Conservation (phyloP, 2,329 filamentous ascomycete species). For the Aspergillus terreus region DNA sequence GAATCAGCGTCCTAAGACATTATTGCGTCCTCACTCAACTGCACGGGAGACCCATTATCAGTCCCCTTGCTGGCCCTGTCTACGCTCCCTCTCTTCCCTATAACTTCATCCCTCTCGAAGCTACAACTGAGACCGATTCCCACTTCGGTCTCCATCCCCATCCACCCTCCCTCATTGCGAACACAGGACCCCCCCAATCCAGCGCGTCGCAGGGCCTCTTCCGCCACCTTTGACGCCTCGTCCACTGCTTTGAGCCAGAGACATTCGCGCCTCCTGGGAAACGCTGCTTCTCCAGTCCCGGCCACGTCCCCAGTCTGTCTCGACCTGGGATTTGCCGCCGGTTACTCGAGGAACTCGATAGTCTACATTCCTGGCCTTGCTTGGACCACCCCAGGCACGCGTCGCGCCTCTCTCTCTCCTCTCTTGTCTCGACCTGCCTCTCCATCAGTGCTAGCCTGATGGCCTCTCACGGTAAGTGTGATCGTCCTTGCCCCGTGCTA, state of each 20-base stretch:
- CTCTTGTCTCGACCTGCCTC: slow-evolving; percentile 12
- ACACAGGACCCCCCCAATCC: background rate
- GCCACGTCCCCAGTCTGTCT: slow-evolving; percentile 4
- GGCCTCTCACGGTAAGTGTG: slow-evolving; percentile 37
- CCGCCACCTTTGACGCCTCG: slow-evolving; percentile 2
- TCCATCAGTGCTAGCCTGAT: slow-evolving; percentile 27
- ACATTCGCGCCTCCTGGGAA: slow-evolving; percentile 20
- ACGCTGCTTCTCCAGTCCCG: slow-evolving; percentile 5
- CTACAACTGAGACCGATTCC: background rate
- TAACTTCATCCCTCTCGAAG: slow-evolving; percentile 4
- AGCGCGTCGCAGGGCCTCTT: background rate
- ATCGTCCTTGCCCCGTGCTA: slow-evolving; percentile 26
- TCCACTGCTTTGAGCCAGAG: slow-evolving; percentile 15
- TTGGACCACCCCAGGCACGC: slow-evolving; percentile 33
- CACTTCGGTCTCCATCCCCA: background rate
- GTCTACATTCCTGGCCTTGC: slow-evolving; percentile 42
- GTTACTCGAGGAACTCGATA: slow-evolving; percentile 36
- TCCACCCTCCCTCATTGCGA: background rate
- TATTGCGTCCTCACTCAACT: slow-evolving; percentile 8
- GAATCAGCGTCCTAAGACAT: slow-evolving; percentile 16
- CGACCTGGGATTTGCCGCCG: slow-evolving; percentile 15
- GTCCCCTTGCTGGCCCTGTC: slow-evolving; percentile 1
- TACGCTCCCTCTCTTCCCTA: slow-evolving; percentile 7
- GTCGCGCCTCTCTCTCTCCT: slow-evolving; percentile 28
- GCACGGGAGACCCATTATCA: slow-evolving; percentile 9